Base-by-base conservation (phyloP, 495 filamentous ascomycete genomes). In the Aspergillus conjunctus region DNA sequence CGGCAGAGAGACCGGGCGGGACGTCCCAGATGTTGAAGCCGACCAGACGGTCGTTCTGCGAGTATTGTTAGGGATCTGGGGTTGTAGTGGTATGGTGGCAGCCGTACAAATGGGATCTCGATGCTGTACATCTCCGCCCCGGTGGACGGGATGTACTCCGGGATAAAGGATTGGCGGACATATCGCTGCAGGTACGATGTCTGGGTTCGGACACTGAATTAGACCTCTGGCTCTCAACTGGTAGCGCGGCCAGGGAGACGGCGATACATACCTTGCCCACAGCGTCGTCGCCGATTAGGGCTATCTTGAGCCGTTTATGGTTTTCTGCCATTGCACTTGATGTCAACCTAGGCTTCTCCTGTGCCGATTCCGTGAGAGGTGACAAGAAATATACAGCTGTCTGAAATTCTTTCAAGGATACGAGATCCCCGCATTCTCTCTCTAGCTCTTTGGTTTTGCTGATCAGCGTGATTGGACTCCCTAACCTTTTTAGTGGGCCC, bases 281-380 rank as follows among this genome's bases (percentile, higher is more conserved):
- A 4, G 11, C 7, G 20, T 50, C 46, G 22, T 50, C 46, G 4
- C 46, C 46, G 22, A 50, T 12, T 26, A 50, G 10, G 20, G 22
- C n/a, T 20, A 50, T 22, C 22, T 50, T 50, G 18, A 50, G 46
- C 12, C 46, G 5, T 50, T 37, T 37, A 37, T 37, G n/a, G n/a
- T n/a, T n/a, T n/a, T n/a, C n/a, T n/a, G n/a, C n/a, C n/a, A n/a
- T n/a, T n/a, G n/a, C n/a, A n/a, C n/a, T n/a, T n/a, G n/a, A n/a
- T n/a, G n/a, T n/a, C n/a, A n/a, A n/a, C n/a, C n/a, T n/a, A n/a
- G n/a, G n/a, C n/a, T n/a, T n/a, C n/a, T n/a, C n/a, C n/a, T n/a
- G n/a, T n/a, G n/a, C n/a, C n/a, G n/a, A n/a, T n/a, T n/a, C n/a
- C n/a, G n/a, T n/a, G n/a, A n/a, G n/a, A n/a, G n/a, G n/a, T n/a